Percentiles rank a stretch among this genome's conserved stretches.
Conservation (phyloP, 1,284 basidiomycete genomes). For the Sutorius eximius region DNA sequence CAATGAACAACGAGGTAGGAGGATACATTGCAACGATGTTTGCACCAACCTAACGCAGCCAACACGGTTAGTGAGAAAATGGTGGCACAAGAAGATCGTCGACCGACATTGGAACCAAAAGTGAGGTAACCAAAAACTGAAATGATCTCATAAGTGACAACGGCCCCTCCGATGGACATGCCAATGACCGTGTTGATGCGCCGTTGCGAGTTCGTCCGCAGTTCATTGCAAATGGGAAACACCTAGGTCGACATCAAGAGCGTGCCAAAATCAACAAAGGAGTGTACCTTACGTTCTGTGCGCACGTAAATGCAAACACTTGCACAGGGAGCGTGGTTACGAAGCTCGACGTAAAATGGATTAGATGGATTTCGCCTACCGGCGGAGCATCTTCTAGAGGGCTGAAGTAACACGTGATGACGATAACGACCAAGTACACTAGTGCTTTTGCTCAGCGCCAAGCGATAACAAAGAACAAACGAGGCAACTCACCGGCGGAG, state of each 20-base stretch:
- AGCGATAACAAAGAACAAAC: neutral
- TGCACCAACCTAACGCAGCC: slow-evolving; percentile 63
- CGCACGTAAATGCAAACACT: slow-evolving; percentile 91
- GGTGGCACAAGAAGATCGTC: neutral
- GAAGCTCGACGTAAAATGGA: slow-evolving; percentile 76
- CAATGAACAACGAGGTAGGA: slow-evolving; percentile 89
- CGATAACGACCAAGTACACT: slow-evolving; percentile 77
- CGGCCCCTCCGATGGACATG: slow-evolving; percentile 80
- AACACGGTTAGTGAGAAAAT: slow-evolving; percentile 6
- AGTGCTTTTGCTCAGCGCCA: slow-evolving; percentile 11
- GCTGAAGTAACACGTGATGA: slow-evolving; percentile 71
- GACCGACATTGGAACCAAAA: slow-evolving; percentile 79
- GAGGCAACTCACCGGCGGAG: slow-evolving; percentile 64
- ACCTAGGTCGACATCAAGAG: slow-evolving; percentile 49
- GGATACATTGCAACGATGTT: slow-evolving; percentile 97
- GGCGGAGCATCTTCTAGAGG: slow-evolving; percentile 60
- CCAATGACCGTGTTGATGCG: slow-evolving; percentile 89
- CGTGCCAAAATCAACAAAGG: slow-evolving; percentile 9
- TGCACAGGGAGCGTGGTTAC: slow-evolving; percentile 91
- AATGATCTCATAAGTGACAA: slow-evolving; percentile 80
- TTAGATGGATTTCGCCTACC: slow-evolving; percentile 66
- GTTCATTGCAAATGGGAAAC: slow-evolving; percentile 94
- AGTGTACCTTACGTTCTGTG: slow-evolving; percentile 73
- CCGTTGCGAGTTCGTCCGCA: slow-evolving; percentile 75
- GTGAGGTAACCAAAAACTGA: slow-evolving; percentile 91